Evolutionary conservation across 768 basidiomycete genomes (phyloP).

Genomic region (Russula foetens): DNA sequence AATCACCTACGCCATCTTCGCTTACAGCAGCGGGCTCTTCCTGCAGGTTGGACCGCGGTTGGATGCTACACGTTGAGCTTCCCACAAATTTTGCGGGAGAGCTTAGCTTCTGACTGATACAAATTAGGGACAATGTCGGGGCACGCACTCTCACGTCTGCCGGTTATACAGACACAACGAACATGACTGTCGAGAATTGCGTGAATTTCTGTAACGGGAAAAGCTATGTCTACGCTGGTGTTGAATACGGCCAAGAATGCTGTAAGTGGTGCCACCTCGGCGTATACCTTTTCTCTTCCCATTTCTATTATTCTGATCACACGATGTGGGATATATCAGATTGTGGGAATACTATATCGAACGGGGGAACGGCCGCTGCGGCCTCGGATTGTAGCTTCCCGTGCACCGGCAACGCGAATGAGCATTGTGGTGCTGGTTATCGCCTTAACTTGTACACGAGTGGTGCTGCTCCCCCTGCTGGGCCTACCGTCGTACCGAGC

Average conservation of each 20-base stretch:
- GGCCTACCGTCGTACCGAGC: conserved; percentile 43
- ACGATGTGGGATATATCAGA: conserved; percentile 35
- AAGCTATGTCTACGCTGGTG: conserved; percentile 55
- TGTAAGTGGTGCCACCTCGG: conserved; percentile 33
- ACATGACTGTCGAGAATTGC: conserved; percentile 57
- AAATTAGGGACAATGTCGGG: conserved; percentile 44
- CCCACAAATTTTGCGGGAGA: not conserved
- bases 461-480: conserved; percentile 45
- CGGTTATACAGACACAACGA: conserved; percentile 35
- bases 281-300: not conserved
- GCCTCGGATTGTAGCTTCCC: conserved; percentile 49
- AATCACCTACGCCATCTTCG: conserved; percentile 3
- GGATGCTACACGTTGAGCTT: conserved; percentile 54
- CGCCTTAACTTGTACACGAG: conserved; percentile 59
- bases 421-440: conserved; percentile 53
- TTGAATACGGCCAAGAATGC: conserved; percentile 59
- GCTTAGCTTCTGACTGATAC: conserved; percentile 25
- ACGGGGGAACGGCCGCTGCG: conserved; percentile 38
- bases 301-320: not conserved
- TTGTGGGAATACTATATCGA: conserved; percentile 49
- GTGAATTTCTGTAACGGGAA: conserved; percentile 38
- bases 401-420: conserved; percentile 49
- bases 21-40: conserved; percentile 30
- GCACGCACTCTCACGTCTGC: conserved; percentile 50
- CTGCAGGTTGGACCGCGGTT: conserved; percentile 45